Base-by-base conservation (phyloP, 257 asterid species). In the Scutellaria galericulata region DNA sequence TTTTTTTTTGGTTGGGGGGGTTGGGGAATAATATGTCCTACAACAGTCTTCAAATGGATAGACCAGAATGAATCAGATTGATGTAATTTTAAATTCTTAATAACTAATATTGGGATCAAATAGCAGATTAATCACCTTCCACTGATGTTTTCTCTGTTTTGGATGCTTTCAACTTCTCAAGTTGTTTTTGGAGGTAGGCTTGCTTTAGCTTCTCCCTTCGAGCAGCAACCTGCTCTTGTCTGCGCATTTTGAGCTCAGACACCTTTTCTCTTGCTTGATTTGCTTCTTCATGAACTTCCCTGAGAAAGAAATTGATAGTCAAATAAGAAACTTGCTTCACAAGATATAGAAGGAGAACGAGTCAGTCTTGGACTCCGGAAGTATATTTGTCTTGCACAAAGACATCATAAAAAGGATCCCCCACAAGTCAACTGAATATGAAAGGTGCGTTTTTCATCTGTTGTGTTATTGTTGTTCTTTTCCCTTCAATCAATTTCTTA, bases 271-370 rank as follows among this genome's bases (percentile, higher is more conserved):
- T 88, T 35, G 97, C 99, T 77, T 92, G 78, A 76, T 76, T 92
- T 76, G 89, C 98, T 82, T 95, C 98, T 81, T 92, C 92, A 58
- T 95, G 98, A 82, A 95, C 92, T 83, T 95, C 97, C 99, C 96
- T 94, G 89, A 78, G 71, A 75, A 75, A 46, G 55, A 54, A 80
- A 50, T 52, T 47, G 62, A 62, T 3, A 13, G 48, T 24, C 5
- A 58, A 68, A 69, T 64, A 53, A 63, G 11, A 42, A 47, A 22
- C 22, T 60, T 40, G 37, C 58, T 66, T 15, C 62, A 56, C 14
- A 62, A 62, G 15, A 67, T 24, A 57, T 20, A 39, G 22, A 40
- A 59, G 7, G n/a, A 45, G 14, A 71, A 11, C 24, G 12, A 41
- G 37, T 50, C 45, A 68, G n/a, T 27, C 13, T 9, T 14, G 47